phyloP scores from a whole-genome alignment of 345 rosid species.

The Citrus sinensis region DNA sequence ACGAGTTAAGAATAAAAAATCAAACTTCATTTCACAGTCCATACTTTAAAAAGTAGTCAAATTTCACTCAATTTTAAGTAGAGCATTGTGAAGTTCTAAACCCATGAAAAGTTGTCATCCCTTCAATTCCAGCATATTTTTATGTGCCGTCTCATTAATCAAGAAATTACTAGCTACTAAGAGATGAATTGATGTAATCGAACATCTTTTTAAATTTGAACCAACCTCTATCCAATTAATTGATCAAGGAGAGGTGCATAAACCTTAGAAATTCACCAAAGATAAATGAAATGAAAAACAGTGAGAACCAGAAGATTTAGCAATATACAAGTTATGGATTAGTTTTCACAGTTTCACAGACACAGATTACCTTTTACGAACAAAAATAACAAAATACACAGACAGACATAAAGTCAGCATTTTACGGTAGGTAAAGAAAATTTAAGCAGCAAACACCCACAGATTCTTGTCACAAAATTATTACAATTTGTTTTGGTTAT shows the following conservation, averaged over 20 bases:
- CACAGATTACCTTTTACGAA: not conserved
- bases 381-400: not conserved
- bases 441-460: not conserved
- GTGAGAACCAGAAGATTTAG: not conserved
- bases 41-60: too few relatives aligned
- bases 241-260: not conserved
- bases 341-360: not conserved
- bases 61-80: too few relatives aligned
- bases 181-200: not conserved
- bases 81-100: too few relatives aligned
- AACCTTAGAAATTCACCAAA: not conserved
- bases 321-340: slow-evolving; percentile 1
- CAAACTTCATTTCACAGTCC: too few relatives aligned
- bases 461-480: slow-evolving; percentile 13
- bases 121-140: too few relatives aligned
- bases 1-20: too few relatives aligned
- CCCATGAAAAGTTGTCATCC: too few relatives aligned
- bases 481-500: slow-evolving; percentile 9
- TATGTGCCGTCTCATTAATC: too few relatives aligned
- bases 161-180: too few relatives aligned
- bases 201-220: not conserved
- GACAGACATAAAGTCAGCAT: not conserved
- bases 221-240: not conserved
- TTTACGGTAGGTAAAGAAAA: not conserved
- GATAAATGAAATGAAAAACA: not conserved